Percentiles rank a stretch among this genome's conserved stretches.
These are phyloP conservation scores for Haplosporangium gracile DNA, from an alignment of 192 early-diverging fungal genomes.

Conservation along the genomic window DNA sequence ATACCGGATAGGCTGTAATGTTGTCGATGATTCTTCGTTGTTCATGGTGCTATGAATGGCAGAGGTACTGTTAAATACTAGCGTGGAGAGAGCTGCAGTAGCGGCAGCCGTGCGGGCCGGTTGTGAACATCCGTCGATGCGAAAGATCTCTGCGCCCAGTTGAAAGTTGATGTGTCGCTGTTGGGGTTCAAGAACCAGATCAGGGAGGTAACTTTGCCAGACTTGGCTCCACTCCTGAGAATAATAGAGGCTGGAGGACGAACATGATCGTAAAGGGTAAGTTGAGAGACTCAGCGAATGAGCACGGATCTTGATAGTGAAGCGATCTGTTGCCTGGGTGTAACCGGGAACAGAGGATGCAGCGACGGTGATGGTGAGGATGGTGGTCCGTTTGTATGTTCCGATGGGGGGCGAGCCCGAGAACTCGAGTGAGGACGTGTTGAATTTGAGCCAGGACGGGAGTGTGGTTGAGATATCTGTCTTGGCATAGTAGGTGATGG, in stretches of 20 bases:
- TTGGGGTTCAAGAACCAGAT: not conserved
- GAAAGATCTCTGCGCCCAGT: constrained; percentile 7
- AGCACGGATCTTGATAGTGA: constrained; percentile 11
- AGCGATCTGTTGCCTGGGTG: constrained; percentile 14
- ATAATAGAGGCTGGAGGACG: not conserved
- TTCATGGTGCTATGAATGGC: not conserved
- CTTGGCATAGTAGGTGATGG: constrained; percentile 11
- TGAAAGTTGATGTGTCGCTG: not conserved
- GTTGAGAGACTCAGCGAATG: constrained; percentile 13
- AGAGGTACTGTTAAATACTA: not conserved
- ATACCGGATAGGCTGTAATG: not conserved
- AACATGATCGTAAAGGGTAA: constrained; percentile 8
- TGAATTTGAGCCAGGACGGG: constrained; percentile 15
- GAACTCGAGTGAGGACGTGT: not conserved
- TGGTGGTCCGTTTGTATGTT: constrained; percentile 13
- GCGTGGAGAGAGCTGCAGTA: not conserved
- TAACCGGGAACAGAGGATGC: constrained; percentile 20
- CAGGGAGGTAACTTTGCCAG: constrained; percentile 8
- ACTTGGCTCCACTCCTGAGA: not conserved
- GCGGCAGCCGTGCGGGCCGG: not conserved
- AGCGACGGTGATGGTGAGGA: not conserved
- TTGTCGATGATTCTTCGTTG: not conserved
- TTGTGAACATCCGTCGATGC: constrained; percentile 6
- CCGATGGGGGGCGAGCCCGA: constrained; percentile 9
- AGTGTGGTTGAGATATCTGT: constrained; percentile 2